Base-by-base conservation (phyloP, 2,329 filamentous ascomycete species). In the Trichothecium sympodiale region DNA sequence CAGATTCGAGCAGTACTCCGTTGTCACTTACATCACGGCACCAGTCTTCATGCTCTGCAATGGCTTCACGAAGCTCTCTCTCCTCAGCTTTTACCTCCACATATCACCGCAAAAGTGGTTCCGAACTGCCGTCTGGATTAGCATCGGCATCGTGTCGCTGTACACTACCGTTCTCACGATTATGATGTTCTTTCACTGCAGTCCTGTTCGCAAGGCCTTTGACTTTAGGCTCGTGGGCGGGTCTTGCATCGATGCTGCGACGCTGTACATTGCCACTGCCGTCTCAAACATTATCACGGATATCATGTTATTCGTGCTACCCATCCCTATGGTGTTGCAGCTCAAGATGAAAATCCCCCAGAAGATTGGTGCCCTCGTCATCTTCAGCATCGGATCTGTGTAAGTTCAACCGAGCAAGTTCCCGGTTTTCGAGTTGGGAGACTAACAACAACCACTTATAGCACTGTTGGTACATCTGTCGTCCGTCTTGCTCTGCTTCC, bases 211-310 rank as follows among this genome's bases (percentile, higher is more conserved):
- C 5, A 47, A 44, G n/a, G 45, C 46, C 3, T 53, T 39, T 28
- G 39, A 53, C 29, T 39, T 41, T 30, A 39, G 28, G 29, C 33
- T 47, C 8, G 52, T 30, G n/a, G 39, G 35, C 29, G 61, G 37
- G 43, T 48, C 33, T 16, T 69, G 66, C 37, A 53, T 69, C 20
- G 49, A 64, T 33, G 57, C 61, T 13, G 57, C 62, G 8, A 52
- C 60, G 4, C 55, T 70, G 31, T 69, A 69, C 49, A 60, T 70
- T 26, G 55, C 60, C 17, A 67, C 66, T 18, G 64, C 66, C 0
- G 61, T 59, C 3, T 51, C 64, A 16, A 67, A 67, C 40, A 64
- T 69, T 33, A 31, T 62, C 10, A 66, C 64, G 4, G 64, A 69
- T 43, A 39, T 69, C 3, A 45, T 67, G 12, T 55, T 67, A 14